Conservation (phyloP, 192 early-diverging fungal species). For the Backusella macrospora region DNA sequence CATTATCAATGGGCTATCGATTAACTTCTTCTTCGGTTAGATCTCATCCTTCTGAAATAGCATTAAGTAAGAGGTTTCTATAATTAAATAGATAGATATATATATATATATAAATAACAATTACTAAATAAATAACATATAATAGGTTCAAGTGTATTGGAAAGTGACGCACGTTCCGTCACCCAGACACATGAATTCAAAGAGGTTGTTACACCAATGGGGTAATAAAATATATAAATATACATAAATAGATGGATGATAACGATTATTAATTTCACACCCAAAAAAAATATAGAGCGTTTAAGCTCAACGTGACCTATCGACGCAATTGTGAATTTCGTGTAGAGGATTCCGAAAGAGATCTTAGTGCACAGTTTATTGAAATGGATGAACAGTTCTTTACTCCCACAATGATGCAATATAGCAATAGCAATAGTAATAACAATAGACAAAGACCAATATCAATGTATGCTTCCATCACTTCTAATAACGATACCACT, state of each 20-base stretch:
- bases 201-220: slow-evolving; percentile 67
- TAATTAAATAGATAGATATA: not conserved
- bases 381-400: slow-evolving; percentile 77
- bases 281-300: slow-evolving; percentile 47
- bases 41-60: slow-evolving; percentile 64
- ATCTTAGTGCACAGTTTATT: slow-evolving; percentile 52
- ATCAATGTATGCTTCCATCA: slow-evolving; percentile 13
- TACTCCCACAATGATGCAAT: slow-evolving; percentile 46
- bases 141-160: slow-evolving; percentile 43
- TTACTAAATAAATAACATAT: not conserved
- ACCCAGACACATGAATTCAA: slow-evolving; percentile 67
- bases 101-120: not conserved
- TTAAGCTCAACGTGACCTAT: slow-evolving; percentile 71
- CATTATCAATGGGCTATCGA: slow-evolving; percentile 68
- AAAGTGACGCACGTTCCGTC: slow-evolving; percentile 51
- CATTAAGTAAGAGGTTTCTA: slow-evolving; percentile 56
- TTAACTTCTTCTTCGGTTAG: slow-evolving; percentile 53
- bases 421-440: not conserved
- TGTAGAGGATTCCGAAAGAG: slow-evolving; percentile 52
- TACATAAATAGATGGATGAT: not conserved
- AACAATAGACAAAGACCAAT: slow-evolving; percentile 3
- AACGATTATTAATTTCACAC: not conserved
- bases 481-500: not conserved
- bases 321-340: slow-evolving; percentile 75
- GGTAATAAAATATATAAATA: slow-evolving; percentile 45